A percentile compares a stretch with the other conserved stretches of the same genome.
phyloP scores from a whole-genome alignment of 495 filamentous ascomycete genomes.

The Staphylotrichum longicolle region DNA sequence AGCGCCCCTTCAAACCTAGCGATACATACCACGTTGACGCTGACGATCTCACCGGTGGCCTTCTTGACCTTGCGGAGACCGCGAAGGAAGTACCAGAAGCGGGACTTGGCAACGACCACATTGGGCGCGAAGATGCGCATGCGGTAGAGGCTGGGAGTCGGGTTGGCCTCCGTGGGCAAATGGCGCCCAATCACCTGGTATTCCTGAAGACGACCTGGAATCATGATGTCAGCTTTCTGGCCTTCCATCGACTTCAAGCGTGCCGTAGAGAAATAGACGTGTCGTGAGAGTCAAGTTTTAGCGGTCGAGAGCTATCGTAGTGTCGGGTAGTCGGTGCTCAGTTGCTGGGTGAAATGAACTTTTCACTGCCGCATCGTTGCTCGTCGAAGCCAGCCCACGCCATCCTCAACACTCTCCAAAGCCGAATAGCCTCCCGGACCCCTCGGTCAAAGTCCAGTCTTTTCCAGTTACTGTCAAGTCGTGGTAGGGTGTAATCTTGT shows the following conservation, averaged over 20 bases:
- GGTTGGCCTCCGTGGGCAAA: slow-evolving; percentile 91
- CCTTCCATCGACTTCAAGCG: neutral
- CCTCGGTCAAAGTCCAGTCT: neutral
- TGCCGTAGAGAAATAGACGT: neutral
- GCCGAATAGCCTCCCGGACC: neutral
- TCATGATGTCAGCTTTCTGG: slow-evolving; percentile 21
- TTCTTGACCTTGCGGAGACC: slow-evolving; percentile 99
- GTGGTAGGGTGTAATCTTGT: neutral
- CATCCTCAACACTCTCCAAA: neutral
- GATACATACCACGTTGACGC: slow-evolving; percentile 82
- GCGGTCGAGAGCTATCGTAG: neutral
- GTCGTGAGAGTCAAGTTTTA: neutral
- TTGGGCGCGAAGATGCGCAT: slow-evolving; percentile 99
- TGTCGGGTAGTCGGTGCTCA: neutral
- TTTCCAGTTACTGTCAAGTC: neutral
- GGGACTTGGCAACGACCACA: slow-evolving; percentile 94
- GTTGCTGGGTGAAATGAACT: neutral
- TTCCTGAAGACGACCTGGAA: slow-evolving; percentile 92
- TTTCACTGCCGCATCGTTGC: neutral
- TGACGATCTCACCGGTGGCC: slow-evolving; percentile 98
- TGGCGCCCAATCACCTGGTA: slow-evolving; percentile 99
- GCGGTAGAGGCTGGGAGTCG: slow-evolving; percentile 96
- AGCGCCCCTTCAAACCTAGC: slow-evolving; percentile 10
- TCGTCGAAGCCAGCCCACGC: neutral
- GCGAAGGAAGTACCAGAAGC: slow-evolving; percentile 99